Base-by-base conservation (phyloP, 2,329 filamentous ascomycete genomes). In the Botrytis sinoallii region DNA sequence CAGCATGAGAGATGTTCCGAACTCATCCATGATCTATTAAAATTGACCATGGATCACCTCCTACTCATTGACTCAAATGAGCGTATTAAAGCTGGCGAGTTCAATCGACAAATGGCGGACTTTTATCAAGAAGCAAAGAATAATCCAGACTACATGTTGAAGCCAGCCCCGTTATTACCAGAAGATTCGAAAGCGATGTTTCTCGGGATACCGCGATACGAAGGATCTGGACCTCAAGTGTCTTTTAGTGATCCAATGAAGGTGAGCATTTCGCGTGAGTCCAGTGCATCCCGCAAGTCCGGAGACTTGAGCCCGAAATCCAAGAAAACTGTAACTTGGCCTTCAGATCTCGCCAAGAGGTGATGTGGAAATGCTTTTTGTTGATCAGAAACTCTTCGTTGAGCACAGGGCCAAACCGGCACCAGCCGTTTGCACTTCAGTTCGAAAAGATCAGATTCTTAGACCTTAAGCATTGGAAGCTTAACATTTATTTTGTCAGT, bases 11-110 rank as follows among this genome's bases (percentile, higher is more conserved):
- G 71, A 44, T 78, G 75, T n/a, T 77, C 76, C 1, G 0, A 59
- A 18, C 61, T 76, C 0, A 76, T 79, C 4, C 72, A 76, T n/a
- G 74, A 77, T 29, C 72, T 77, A 0, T 72, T 79, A 1, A 71
- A 77, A 22, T 20, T 77, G 20, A 75, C 38, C 1, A 76, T 77
- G 75, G 44, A 63, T 1, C 32, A 70, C 0, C 70, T 77, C 4
- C 71, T 79, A 7, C 65, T 77, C 1, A 69, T 75, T 25, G 71
- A 78, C 12, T 61, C 75, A 3, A 35, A 60, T 20, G 1, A 63
- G 2, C 75, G 75, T 10, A 44, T 29, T 25, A 48, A 42, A 25
- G 72, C 77, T 1, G n/a, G 20, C 14, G 44, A 52, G 38, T 59
- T 78, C 2, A 48, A 65, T 25, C 22, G 16, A 3, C 3, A 72